Evolutionary conservation across 2,329 filamentous ascomycete species (phyloP).

Genomic region (Bisporella sp.): DNA sequence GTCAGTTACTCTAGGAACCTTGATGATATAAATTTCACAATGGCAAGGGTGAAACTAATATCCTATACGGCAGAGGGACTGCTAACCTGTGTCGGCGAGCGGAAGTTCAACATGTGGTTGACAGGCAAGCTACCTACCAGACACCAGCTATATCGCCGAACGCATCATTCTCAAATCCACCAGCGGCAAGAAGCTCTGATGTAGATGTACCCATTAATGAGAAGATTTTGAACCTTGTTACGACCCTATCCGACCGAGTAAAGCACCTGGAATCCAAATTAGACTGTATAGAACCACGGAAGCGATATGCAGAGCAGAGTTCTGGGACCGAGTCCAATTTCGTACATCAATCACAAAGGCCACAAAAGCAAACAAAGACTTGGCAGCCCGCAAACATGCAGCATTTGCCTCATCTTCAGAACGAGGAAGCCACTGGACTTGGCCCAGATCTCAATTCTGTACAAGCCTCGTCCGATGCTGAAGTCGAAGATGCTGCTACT

Average conservation of each 20-base stretch:
- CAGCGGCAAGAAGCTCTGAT: neutral
- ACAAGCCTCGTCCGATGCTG: conserved; percentile 20
- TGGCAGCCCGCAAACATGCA: neutral
- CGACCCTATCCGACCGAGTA: conserved; percentile 12
- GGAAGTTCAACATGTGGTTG: conserved; percentile 5
- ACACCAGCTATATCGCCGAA: neutral
- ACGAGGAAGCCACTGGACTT: neutral
- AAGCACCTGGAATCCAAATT: conserved; percentile 12
- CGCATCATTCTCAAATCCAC: neutral
- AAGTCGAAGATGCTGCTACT: conserved; percentile 35
- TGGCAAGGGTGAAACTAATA: neutral
- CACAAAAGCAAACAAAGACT: conserved; percentile 7
- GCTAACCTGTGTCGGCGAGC: conserved; percentile 17
- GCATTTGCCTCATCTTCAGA: neutral
- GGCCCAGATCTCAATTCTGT: conserved; percentile 8
- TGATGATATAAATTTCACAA: conserved; percentile 4
- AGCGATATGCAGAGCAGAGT: neutral
- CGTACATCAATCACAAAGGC: conserved; percentile 8
- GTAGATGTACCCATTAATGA: conserved; percentile 10
- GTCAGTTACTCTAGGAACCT: conserved; percentile 11
- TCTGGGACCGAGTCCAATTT: neutral
- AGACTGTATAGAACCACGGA: conserved; percentile 4
- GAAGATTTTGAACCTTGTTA: conserved; percentile 11
- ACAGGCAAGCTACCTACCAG: conserved; percentile 2
- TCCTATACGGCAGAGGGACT: conserved; percentile 5